Percentiles rank a stretch among this genome's conserved stretches.
Conservation (phyloP, 2,329 filamentous ascomycete genomes). For the Alternaria triticina region DNA sequence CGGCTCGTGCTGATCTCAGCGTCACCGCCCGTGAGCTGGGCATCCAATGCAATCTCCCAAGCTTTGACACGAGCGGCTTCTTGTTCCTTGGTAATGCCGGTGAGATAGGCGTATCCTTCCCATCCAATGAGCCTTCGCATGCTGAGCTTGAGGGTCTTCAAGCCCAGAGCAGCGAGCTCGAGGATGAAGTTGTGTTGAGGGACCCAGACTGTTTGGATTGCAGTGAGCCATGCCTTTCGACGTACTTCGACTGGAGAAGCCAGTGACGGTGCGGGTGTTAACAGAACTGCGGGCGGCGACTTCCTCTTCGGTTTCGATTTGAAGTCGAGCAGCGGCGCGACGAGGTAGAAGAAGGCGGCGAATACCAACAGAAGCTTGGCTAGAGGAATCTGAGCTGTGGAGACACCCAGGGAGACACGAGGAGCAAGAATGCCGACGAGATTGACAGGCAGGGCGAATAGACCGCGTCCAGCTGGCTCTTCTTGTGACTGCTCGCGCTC, state of each 20-base stretch:
- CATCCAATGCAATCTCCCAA: slow-evolving; percentile 92
- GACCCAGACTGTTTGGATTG: slow-evolving; percentile 90
- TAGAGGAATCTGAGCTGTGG: slow-evolving; percentile 50
- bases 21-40: slow-evolving; percentile 89
- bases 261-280: slow-evolving; percentile 68
- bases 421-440: slow-evolving; percentile 39
- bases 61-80: slow-evolving; percentile 87
- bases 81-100: slow-evolving; percentile 81
- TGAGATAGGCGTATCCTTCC: slow-evolving; percentile 77
- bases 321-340: slow-evolving; percentile 63
- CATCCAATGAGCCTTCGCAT: slow-evolving; percentile 78
- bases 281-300: slow-evolving; percentile 48
- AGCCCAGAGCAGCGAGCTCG: slow-evolving; percentile 78
- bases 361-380: slow-evolving; percentile 60
- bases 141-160: slow-evolving; percentile 84
- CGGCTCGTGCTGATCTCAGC: slow-evolving; percentile 87
- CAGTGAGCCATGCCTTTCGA: slow-evolving; percentile 89
- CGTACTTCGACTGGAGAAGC: slow-evolving; percentile 85
- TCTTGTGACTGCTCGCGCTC: slow-evolving; percentile 63
- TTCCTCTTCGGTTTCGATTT: slow-evolving; percentile 62
- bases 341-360: slow-evolving; percentile 62
- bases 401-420: slow-evolving; percentile 39
- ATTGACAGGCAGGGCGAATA: slow-evolving; percentile 52
- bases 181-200: slow-evolving; percentile 85
- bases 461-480: slow-evolving; percentile 48